Base-by-base conservation (phyloP, 805 yeast species). In the Metschnikowia koreensis region DNA sequence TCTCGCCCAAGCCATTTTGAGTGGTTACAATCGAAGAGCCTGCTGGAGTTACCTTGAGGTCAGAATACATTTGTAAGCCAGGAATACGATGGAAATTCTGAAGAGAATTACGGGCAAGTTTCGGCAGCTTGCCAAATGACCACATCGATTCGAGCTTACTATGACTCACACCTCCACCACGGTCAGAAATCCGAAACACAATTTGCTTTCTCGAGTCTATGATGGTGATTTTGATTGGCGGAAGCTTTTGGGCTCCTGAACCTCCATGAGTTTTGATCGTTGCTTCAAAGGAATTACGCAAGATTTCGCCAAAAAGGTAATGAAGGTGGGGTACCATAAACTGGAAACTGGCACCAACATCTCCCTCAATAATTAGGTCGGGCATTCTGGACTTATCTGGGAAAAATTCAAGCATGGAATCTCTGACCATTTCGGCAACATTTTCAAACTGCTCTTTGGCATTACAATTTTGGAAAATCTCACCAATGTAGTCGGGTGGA, bases 281-380 rank as follows among this genome's bases (percentile, higher is more conserved):
- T 0, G 96, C 93, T 63, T 89, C 96, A 59, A 82, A 80, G 4
- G 96, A 81, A 64, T 94, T 93, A 57, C 97, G 78, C 52, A 94
- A 70, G 37, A 93, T 84, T 67, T 93, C 98, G 22, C 97, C 94
- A 47, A 92, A 74, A 39, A 93, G 75, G 66, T 89, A 93, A 61
- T 88, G 91, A 57, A 94, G 73, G 71, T 93, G 98, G 3, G 91
- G 84, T 10, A 86, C 84, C 74, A 94, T 79, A 65, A 91, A 93
- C 44, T 91, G 94, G 66, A 94, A 89, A 15, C 76, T 76, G 26
- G 85, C 74, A 52, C 83, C 82, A 7, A 72, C 58, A 17, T 84
- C 85, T 2, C 97, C 97, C 52, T 86, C 87, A n/a, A 92, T 79
- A 4, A 80, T 74, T 42, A 93, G 66, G 50, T 84, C 83, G 0